Evolutionary conservation across 2,329 filamentous ascomycete genomes (phyloP), one percentile per base, ranked within the genome.

Genomic region (Talaromyces sp.): DNA sequence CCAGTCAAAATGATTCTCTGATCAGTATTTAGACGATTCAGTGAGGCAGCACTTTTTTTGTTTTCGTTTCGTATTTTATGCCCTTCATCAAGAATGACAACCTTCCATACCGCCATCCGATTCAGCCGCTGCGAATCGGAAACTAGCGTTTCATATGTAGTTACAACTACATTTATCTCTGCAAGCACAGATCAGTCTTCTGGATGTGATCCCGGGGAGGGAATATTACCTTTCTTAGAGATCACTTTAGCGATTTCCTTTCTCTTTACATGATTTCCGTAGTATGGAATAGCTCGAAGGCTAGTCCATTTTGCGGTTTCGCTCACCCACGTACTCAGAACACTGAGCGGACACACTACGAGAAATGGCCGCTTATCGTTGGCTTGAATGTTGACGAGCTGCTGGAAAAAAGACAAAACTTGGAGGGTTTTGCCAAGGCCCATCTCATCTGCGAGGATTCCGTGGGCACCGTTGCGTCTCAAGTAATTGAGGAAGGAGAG

Each of bases 1-100:
- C 78, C 81, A 0, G 81, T 83, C 4, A 84, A 66, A 0, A 84
- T 77, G 9, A 84, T 69, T 8, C 81, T 79, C 60, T 77, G 79
- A 54, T 83, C 80, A 0, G 81, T 75, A 19, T 73, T 73, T 31
- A 84, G 65, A 17, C 69, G 72, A 38, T 78, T 76, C 3, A 83
- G 65, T 2, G 77, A 68, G 4, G 70, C 68, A 0, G 81, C 75
- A 13, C 82, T 70, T 21, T 78, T 73, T 0, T 78, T 77, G 6
- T 72, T 68, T 38, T 78, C 78, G 55, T 83, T 82, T 64, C 82
- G 79, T 63, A 82, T 80, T 55, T 79, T 79, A 67, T 83, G 81
- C 0, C 81, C 81, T 67, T 84, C 81, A 55, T 84, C 81, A 2
- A 83, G 71, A 1, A 83, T 77, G n/a, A 79, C 74, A 65, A 81